Evolutionary conservation across 1,139 yeast species (phyloP), one percentile per base, ranked within the genome.

Genomic region (Saccharomyces hybrid): DNA sequence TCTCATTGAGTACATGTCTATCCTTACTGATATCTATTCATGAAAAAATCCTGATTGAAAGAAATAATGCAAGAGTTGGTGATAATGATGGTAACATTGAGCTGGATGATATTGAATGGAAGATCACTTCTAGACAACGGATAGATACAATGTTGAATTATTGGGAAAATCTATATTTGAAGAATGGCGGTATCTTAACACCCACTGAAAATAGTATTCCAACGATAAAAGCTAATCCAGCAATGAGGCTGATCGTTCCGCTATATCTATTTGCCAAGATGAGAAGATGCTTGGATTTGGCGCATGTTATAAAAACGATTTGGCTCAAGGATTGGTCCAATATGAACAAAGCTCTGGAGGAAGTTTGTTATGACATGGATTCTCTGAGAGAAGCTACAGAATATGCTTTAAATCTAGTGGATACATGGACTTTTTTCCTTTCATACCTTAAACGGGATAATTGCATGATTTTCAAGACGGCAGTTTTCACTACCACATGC

Each of bases 21-120:
- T 79, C 88, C 3, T 74, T 88, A 59, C 73, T 89, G 60, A 79
- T 88, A 73, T 83, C 88, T 31, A 75, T 88, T 50, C 93, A 88
- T 67, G 89, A 87, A 62, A 80, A 78, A 62, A 83, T 88, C 46
- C 84, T 81, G 64, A 67, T 72, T 27, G 83, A 81, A 61, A 72
- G 82, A 56, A 67, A 65, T 44, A 66, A 69, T 13, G 26, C 44
- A 4, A 38, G 44, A 58, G 73, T 52, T 72, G 70, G 54, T 58
- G 62, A 51, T 23, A 41, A 42, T 9, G 25, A 60, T 27, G 72
- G 69, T 46, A 61, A 70, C 2, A 66, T 70, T 56, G 71, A 73
- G 38, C 71, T 73, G 38, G 61, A 77, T 25, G 76, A 78, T 29
- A 74, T 79, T 2, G 74, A 76, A 55, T 86, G 93, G 93, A 76